Conservation (phyloP, 139 green algal genomes). For the Monoraphidium neglectum region DNA sequence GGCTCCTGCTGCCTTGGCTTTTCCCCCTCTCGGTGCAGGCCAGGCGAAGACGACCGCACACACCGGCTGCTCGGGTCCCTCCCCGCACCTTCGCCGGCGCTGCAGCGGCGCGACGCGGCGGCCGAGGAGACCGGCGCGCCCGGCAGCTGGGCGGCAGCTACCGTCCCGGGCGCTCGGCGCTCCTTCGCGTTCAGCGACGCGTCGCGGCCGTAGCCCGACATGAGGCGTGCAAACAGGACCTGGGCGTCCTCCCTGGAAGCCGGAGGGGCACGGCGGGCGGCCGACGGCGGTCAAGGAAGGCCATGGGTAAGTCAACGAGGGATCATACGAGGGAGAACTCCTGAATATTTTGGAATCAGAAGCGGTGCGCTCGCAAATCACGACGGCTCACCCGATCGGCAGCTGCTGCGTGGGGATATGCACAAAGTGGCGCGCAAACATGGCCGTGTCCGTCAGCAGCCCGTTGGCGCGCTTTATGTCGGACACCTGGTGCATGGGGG, state of each 20-base stretch:
- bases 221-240: constrained; percentile 22
- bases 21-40: too few relatives aligned
- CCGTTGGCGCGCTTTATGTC: constrained; percentile 89
- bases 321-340: too few relatives aligned
- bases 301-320: too few relatives aligned
- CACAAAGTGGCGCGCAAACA: constrained; percentile 77
- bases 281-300: too few relatives aligned
- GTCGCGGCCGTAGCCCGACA: constrained; percentile 29
- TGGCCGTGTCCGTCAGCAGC: constrained; percentile 75
- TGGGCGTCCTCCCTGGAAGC: constrained; percentile 22
- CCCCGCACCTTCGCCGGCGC: constrained; percentile 16
- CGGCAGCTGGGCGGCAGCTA: constrained; percentile 14
- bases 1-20: too few relatives aligned
- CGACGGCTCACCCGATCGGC: constrained; percentile 59
- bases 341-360: too few relatives aligned
- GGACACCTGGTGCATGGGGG: constrained; percentile 58
- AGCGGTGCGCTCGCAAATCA: too few relatives aligned
- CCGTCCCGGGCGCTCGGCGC: constrained; percentile 21
- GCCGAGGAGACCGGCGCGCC: constrained; percentile 13
- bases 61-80: neutral
- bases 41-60: too few relatives aligned
- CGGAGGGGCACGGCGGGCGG: too few relatives aligned
- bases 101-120: neutral
- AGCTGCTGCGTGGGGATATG: constrained; percentile 71
- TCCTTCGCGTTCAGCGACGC: constrained; percentile 26